Evolutionary conservation across 129 eudicot genomes (phyloP).

Genomic region (Helianthus tuberosus): DNA sequence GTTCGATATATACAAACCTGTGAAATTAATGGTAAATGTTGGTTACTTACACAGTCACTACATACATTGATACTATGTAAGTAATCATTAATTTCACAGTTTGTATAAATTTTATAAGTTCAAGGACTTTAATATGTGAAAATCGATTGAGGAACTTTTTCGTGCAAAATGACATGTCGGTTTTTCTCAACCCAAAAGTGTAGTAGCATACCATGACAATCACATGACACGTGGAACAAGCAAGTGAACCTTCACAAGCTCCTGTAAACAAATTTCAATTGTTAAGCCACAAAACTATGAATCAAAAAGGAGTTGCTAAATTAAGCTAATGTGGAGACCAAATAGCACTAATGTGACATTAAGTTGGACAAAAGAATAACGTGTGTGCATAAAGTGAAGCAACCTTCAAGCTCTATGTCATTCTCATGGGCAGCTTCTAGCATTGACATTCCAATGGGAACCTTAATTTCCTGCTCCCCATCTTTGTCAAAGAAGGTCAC

Average conservation of each 20-base stretch:
- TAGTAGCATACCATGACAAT: constrained; percentile 53
- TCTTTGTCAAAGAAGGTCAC: constrained; percentile 74
- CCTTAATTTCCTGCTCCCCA: constrained; percentile 66
- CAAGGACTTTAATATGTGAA: background rate
- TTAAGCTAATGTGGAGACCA: too few relatives aligned
- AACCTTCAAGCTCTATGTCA: constrained; percentile 89
- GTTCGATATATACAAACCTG: background rate
- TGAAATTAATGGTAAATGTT: background rate
- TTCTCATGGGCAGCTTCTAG: constrained; percentile 88
- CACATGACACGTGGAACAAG: constrained; percentile 67
- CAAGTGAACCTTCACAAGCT: constrained; percentile 70
- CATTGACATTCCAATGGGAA: constrained; percentile 79
- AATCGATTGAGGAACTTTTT: background rate
- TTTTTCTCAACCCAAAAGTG: background rate
- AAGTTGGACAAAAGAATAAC: background rate
- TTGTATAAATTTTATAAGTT: background rate
- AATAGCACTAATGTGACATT: background rate
- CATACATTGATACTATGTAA: background rate
- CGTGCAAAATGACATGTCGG: background rate
- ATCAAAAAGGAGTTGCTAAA: background rate
- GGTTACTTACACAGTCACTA: background rate
- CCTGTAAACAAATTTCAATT: constrained; percentile 36
- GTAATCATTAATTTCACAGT: background rate
- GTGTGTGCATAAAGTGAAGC: background rate
- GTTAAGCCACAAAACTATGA: background rate